Evolutionary conservation across 192 early-diverging fungal genomes (phyloP).

Genomic region (Backusella westeae): DNA sequence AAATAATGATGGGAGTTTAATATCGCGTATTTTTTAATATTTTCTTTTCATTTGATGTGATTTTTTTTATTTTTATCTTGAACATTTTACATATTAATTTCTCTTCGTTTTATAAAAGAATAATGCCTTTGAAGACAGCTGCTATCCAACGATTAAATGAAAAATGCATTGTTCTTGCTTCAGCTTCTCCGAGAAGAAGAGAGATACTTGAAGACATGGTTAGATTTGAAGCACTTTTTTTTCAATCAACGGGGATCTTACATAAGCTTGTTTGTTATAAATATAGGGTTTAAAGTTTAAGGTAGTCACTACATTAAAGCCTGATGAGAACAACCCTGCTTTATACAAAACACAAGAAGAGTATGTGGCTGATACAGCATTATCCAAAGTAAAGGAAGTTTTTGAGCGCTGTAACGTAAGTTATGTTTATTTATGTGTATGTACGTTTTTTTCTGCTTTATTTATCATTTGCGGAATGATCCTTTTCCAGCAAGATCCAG

Average conservation of each 20-base stretch:
- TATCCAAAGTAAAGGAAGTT: slow-evolving; percentile 69
- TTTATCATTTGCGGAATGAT: background rate
- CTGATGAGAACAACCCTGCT: slow-evolving; percentile 76
- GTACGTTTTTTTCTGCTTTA: background rate
- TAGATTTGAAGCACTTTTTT: background rate
- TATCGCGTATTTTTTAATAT: background rate
- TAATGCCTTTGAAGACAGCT: background rate
- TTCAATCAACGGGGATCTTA: background rate
- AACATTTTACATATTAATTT: background rate
- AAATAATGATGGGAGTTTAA: background rate
- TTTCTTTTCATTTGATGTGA: background rate
- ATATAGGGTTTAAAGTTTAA: slow-evolving; percentile 56
- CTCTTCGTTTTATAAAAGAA: background rate
- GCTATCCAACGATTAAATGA: background rate
- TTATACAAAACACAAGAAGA: slow-evolving; percentile 52
- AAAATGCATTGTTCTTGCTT: slow-evolving; percentile 14
- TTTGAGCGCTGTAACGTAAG: slow-evolving; percentile 41
- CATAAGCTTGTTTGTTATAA: background rate
- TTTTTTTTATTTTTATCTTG: background rate
- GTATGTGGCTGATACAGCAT: slow-evolving; percentile 73
- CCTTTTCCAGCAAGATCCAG: background rate
- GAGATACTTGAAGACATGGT: slow-evolving; percentile 62
- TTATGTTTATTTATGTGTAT: background rate
- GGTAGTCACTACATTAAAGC: slow-evolving; percentile 69
- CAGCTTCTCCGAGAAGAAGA: slow-evolving; percentile 73